These are phyloP conservation scores for Uromyces viciae-fabae DNA, from an alignment of 1,284 basidiomycete genomes.

Conservation along the genomic window DNA sequence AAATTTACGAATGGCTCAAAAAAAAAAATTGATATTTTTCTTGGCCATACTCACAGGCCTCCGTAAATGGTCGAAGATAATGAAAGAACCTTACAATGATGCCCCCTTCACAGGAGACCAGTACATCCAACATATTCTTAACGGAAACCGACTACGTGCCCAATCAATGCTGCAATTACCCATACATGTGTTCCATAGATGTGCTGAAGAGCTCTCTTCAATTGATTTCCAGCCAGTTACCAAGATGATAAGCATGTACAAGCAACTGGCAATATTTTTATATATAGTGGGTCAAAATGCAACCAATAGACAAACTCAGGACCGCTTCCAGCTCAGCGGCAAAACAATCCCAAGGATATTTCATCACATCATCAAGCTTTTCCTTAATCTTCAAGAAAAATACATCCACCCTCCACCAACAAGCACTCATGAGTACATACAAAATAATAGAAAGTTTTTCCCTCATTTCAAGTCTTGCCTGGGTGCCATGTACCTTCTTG, in stretches of 20 bases:
- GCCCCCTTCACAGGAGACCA: background rate
- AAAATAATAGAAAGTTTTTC: slow-evolving; percentile 54
- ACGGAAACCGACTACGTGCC: background rate
- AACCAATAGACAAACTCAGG: slow-evolving; percentile 10
- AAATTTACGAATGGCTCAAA: background rate
- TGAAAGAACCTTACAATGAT: background rate
- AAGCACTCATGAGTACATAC: slow-evolving; percentile 15
- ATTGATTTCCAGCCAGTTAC: background rate
- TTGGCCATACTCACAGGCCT: background rate
- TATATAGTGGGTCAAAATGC: background rate
- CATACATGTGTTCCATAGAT: background rate
- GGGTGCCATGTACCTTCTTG: slow-evolving; percentile 55
- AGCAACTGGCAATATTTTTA: background rate
- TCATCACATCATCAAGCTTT: background rate
- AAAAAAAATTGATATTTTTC: background rate
- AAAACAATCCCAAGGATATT: slow-evolving; percentile 47
- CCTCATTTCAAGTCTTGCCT: slow-evolving; percentile 56
- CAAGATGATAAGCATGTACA: background rate
- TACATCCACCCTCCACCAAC: slow-evolving; percentile 19
- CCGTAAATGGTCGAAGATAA: background rate
- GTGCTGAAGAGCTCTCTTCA: background rate
- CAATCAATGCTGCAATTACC: background rate
- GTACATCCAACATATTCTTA: background rate
- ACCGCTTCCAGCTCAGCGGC: slow-evolving; percentile 46
- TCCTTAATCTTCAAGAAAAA: background rate